phyloP scores from a whole-genome alignment of 768 basidiomycete species.

The Arthromyces matolae region DNA sequence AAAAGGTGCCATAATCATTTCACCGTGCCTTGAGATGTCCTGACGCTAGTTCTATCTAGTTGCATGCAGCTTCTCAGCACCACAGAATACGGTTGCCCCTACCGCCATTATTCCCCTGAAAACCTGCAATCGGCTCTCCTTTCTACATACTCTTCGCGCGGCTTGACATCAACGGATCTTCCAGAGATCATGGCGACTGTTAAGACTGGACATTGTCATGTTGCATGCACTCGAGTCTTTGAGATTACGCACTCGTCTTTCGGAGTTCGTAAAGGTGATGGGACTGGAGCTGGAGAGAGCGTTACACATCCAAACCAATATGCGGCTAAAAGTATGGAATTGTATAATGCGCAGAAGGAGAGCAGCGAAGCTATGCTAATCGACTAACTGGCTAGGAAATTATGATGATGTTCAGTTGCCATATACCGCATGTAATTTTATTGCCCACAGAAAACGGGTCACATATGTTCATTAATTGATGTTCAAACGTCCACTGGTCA shows the following conservation, averaged over 20 bases:
- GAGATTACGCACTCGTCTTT: constrained; percentile 79
- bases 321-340: constrained; percentile 67
- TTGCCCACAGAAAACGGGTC: too few species aligned
- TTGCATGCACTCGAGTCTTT: constrained; percentile 95
- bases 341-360: constrained; percentile 42
- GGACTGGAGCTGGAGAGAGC: constrained; percentile 78
- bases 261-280: constrained; percentile 86
- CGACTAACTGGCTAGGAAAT: constrained; percentile 17
- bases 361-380: constrained; percentile 44
- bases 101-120: constrained; percentile 80
- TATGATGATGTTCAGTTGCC: neutral
- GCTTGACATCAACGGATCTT: constrained; percentile 65
- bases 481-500: too few species aligned
- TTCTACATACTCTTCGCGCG: constrained; percentile 59
- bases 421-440: neutral
- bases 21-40: neutral
- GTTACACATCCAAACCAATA: constrained; percentile 95
- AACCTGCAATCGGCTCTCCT: constrained; percentile 78
- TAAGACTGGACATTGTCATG: constrained; percentile 81
- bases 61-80: constrained; percentile 85
- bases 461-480: too few species aligned
- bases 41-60: constrained; percentile 37
- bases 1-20: constrained; percentile 65
- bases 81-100: constrained; percentile 86
- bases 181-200: constrained; percentile 80